Evolutionary conservation across 345 rosid species (phyloP), one percentile per base, ranked within the genome.

Genomic region (Pugionium cornutum): DNA sequence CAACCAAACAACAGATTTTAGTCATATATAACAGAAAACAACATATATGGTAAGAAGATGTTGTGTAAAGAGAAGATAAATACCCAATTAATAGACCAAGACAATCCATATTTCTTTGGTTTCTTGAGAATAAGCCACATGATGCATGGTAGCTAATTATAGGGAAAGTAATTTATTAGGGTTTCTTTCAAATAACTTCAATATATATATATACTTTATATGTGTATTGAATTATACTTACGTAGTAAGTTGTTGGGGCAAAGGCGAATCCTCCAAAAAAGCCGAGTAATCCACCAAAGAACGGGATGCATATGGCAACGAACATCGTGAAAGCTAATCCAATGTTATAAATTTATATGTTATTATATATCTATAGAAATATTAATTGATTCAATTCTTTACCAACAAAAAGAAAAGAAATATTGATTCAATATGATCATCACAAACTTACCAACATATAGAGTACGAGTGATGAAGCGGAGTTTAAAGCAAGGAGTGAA

Each of bases 241-340:
- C 95, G 27, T 61, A 91, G 72, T 85, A 91, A 35, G 92, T 74
- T 33, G 92, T 85, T 29, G 96, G 92, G 28, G 98, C 95, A 9
- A 91, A 84, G 8, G 91, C 96, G 33, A 89, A 81, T 60, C 98
- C 98, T 79, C 96, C 96, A 2, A 91, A 85, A 77, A 91, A 89
- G 7, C 90, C 89, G 9, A 89, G 86, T 31, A 91, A 73, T 9
- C 87, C 84, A 51, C 92, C 89, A 42, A 91, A 91, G 76, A 91
- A 91, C 6, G 98, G 95, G 58, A 91, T 31, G 55, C 82, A 70
- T 31, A 91, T 82, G 0, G 27, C 96, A 30, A 81, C 52, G 2
- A 89, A 3, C 91, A 86, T 83, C 8, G 98, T 91, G 43, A 91
- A 83, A 43, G 84, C 96, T 88, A 30, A 9, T 48, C 27, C 25